Evolutionary conservation across 805 yeast genomes (phyloP).

Genomic region (Starmerella bacillaris): DNA sequence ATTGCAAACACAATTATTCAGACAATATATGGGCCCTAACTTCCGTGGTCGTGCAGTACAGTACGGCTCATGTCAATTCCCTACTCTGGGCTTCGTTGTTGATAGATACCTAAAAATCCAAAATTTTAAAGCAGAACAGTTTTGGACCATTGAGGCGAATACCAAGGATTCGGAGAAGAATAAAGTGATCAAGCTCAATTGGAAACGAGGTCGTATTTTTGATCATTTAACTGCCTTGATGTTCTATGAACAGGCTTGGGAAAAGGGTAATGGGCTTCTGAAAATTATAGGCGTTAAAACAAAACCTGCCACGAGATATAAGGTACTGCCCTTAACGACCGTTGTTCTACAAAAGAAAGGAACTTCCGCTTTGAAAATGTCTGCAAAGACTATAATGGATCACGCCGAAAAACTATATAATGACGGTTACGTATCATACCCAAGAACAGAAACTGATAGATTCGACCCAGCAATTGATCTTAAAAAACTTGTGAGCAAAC

Average conservation of each 20-base stretch:
- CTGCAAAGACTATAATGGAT: constrained; percentile 62
- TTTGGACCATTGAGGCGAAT: constrained; percentile 53
- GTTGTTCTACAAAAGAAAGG: constrained; percentile 85
- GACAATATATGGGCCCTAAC: constrained; percentile 20
- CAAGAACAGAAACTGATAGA: constrained; percentile 90
- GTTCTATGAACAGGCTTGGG: constrained; percentile 51
- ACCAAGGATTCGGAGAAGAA: constrained; percentile 22
- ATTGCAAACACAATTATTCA: constrained; percentile 36
- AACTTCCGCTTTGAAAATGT: constrained; percentile 49
- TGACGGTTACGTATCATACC: constrained; percentile 76
- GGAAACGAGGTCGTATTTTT: constrained; percentile 58
- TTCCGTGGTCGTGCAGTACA: constrained; percentile 32
- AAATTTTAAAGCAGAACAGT: constrained; percentile 54
- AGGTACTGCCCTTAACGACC: constrained; percentile 85
- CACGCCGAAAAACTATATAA: constrained; percentile 73
- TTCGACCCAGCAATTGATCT: constrained; percentile 69
- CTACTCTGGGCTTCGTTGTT: constrained; percentile 89
- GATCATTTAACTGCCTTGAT: constrained; percentile 49
- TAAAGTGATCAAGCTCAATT: constrained; percentile 36
- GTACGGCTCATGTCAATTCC: constrained; percentile 91
- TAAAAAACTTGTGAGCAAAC: constrained; percentile 34
- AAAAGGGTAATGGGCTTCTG: constrained; percentile 29
- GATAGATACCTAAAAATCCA: constrained; percentile 68
- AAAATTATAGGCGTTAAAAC: constrained; percentile 33
- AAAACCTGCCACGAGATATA: constrained; percentile 53